Percentiles rank a stretch among this genome's conserved stretches.
Conservation (phyloP, 1,284 basidiomycete genomes). For the Butyriboletus appendiculatus region DNA sequence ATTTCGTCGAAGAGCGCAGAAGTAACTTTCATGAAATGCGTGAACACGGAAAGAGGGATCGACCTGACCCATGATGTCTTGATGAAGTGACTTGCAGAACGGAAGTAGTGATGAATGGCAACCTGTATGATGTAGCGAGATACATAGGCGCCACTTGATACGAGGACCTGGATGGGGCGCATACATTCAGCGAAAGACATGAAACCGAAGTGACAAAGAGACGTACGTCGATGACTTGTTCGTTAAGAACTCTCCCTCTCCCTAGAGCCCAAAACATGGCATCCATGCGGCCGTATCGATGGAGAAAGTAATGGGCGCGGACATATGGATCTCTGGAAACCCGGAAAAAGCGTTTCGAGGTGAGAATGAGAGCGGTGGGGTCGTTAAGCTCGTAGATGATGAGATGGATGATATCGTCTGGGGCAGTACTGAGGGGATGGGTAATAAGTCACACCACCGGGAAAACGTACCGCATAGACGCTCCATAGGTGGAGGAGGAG, state of each 20-base stretch:
- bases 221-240: conserved; percentile 70
- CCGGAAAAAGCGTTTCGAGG: conserved; percentile 57
- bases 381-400: conserved; percentile 70
- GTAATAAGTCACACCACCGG: conserved; percentile 14
- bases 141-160: conserved; percentile 70
- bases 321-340: conserved; percentile 73
- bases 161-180: conserved; percentile 53
- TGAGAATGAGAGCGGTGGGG: conserved; percentile 56
- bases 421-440: conserved; percentile 18
- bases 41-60: conserved; percentile 57
- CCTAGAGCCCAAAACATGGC: conserved; percentile 72
- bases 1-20: conserved; percentile 61
- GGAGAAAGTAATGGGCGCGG: conserved; percentile 72
- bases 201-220: not conserved
- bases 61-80: conserved; percentile 71
- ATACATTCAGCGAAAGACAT: conserved; percentile 21
- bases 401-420: conserved; percentile 72
- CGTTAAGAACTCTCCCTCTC: conserved; percentile 62
- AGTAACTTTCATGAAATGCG: conserved; percentile 60
- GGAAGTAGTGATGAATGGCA: conserved; percentile 74
- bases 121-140: conserved; percentile 76
- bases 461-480: conserved; percentile 58
- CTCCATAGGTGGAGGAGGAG: conserved; percentile 44
- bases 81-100: conserved; percentile 67
- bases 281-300: conserved; percentile 65